Conservation (phyloP, 2,329 filamentous ascomycete genomes). For the Cercospora canescens region DNA sequence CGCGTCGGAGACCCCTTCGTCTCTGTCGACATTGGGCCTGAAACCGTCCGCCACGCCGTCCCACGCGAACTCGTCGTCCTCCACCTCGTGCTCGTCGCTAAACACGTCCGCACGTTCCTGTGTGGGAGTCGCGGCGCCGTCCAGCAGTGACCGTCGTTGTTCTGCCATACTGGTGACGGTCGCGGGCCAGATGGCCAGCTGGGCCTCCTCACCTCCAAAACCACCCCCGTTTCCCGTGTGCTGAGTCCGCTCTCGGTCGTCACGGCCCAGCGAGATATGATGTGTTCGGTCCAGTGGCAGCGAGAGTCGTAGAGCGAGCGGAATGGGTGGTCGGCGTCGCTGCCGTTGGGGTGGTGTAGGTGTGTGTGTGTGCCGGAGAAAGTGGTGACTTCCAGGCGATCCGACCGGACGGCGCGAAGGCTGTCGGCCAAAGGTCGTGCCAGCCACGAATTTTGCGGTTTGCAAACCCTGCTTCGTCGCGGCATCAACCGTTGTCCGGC, state of each 20-base stretch:
- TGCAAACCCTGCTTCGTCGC: not conserved
- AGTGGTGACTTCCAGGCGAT: constrained; percentile 2
- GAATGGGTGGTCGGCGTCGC: not conserved
- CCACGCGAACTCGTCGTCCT: constrained; percentile 44
- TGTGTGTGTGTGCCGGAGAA: not conserved
- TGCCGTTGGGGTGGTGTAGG: not conserved
- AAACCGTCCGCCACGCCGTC: constrained; percentile 49
- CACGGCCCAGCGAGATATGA: not conserved
- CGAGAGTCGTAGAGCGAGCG: constrained; percentile 7
- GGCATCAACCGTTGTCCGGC: not conserved
- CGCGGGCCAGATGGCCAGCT: constrained; percentile 23
- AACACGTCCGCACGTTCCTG: constrained; percentile 47
- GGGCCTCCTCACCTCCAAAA: constrained; percentile 26
- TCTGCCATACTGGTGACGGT: constrained; percentile 25
- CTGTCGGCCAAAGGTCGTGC: constrained; percentile 4
- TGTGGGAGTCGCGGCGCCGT: constrained; percentile 31
- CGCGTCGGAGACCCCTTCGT: constrained; percentile 20
- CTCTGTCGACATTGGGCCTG: constrained; percentile 39
- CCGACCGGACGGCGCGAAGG: not conserved
- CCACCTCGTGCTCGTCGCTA: constrained; percentile 50
- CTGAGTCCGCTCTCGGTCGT: constrained; percentile 1
- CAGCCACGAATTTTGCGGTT: constrained; percentile 2
- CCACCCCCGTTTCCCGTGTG: not conserved
- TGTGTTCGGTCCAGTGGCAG: not conserved
- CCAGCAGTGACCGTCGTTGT: constrained; percentile 28